Evolutionary conservation across 345 rosid species (phyloP), one percentile per base, ranked within the genome.

Genomic region (Lepidium aucheri): DNA sequence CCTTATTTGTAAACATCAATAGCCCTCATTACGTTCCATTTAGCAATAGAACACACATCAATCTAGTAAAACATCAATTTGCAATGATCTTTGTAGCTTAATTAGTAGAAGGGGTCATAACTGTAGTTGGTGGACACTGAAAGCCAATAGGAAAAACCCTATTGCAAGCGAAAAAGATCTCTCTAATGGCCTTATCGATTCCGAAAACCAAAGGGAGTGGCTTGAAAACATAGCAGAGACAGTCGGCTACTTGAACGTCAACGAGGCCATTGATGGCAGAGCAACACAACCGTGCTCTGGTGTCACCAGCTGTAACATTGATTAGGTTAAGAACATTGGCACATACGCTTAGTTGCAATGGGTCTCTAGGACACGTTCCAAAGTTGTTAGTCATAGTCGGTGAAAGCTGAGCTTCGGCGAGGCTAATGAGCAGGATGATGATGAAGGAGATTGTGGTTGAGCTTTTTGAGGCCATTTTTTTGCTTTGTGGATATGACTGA

Each of bases 51-150:
- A 69, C 3, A 40, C 56, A 57, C 57, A 56, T 33, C 13, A 55
- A 45, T 56, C 35, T 9, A 22, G 45, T 14, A 36, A 44, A 35
- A 49, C 40, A 58, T 38, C 15, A 28, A 58, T 39, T 47, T 13
- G 18, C 44, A 38, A 47, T 9, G 56, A 68, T 49, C 17, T 33
- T 17, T 49, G 53, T 18, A 20, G 46, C 26, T 10, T 22, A 8
- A 20, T 9, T 34, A 39, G 51, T 33, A 20, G 15, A 33, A 53
- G 69, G 63, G 34, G 9, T 12, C 28, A 8, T 34, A 17, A 13
- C n/a, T 36, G 64, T 15, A 55, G 40, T 7, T 26, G 75, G 69
- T 38, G 76, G 76, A 58, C 76, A 72, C 53, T 57, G 66, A 50
- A 72, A 72, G 7, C 76, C 76, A 8, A 72, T 72, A 8, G 71